Base-by-base conservation (phyloP, 306 rosid species). In the Lathyrus aphaca region DNA sequence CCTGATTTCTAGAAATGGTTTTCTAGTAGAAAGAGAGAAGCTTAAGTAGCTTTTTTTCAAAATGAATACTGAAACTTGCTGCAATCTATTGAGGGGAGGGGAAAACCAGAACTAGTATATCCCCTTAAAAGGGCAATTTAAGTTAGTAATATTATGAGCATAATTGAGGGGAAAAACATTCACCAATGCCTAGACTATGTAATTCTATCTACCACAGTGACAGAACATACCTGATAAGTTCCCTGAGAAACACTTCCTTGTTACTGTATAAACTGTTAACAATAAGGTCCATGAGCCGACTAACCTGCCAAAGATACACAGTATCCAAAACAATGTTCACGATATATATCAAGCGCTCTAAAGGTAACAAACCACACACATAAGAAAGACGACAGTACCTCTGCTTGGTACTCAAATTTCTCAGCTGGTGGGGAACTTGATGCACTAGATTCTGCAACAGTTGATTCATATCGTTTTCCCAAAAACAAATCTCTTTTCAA, bases 251-350 rank as follows among this genome's bases (percentile, higher is more conserved):
- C 39, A 95, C 97, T 62, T 95, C 99, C 81, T 95, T 95, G 85
- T 95, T 89, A 76, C 97, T 95, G 73, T 91, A 95, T 80, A 89
- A 87, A 83, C 99, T 95, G 81, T 95, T 87, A 38, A 95, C 97
- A 78, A 95, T 95, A 79, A 95, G 99, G 75, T 95, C 97, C 97
- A 95, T 89, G 76, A 95, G 96, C 43, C 99, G 89, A 81, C 96
- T 91, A 66, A 91, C 97, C 97, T 91, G 95, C 46, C 50, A 75
- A 60, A 17, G 30, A 25, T 61, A 71, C 68, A 29, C n/a, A 42
- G 65, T 64, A 50, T 62, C 25, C 43, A 72, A 32, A 55, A 39
- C 43, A 17, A 65, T 25, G 18, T 12, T 66, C 53, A 61, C 17
- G 10, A 17, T 68, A 42, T 71, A 42, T 38, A 62, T 18, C 43